These are phyloP conservation scores for Xylariaceae sp. DNA, from an alignment of 2,329 filamentous ascomycete genomes.

Conservation along the genomic window DNA sequence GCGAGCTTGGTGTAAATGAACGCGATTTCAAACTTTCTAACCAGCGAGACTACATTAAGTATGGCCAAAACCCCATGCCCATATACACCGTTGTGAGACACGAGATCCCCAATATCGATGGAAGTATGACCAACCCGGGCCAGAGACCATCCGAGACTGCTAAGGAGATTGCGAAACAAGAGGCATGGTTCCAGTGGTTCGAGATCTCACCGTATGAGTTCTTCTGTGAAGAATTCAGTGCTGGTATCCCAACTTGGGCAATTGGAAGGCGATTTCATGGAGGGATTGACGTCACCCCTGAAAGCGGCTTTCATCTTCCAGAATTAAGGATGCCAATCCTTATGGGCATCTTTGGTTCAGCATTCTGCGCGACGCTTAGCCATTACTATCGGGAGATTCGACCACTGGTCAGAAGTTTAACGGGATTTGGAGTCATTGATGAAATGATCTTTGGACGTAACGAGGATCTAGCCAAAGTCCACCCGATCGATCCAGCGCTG, in stretches of 20 bases:
- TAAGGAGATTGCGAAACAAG: slow-evolving; percentile 53
- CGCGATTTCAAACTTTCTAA: slow-evolving; percentile 87
- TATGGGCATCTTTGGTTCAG: slow-evolving; percentile 93
- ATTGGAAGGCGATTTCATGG: slow-evolving; percentile 77
- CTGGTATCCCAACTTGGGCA: slow-evolving; percentile 93
- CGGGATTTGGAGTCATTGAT: slow-evolving; percentile 74
- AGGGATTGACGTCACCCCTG: slow-evolving; percentile 62
- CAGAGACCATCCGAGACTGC: slow-evolving; percentile 41
- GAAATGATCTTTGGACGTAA: slow-evolving; percentile 77
- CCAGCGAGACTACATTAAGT: slow-evolving; percentile 70
- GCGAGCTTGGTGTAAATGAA: slow-evolving; percentile 72
- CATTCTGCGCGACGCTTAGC: slow-evolving; percentile 90
- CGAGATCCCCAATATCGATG: slow-evolving; percentile 72
- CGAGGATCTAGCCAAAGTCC: slow-evolving; percentile 82
- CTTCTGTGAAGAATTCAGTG: slow-evolving; percentile 87
- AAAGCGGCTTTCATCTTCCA: slow-evolving; percentile 67
- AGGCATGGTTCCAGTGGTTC: slow-evolving; percentile 97
- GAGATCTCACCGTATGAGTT: slow-evolving; percentile 94
- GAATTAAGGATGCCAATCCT: slow-evolving; percentile 80
- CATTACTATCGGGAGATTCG: slow-evolving; percentile 94
- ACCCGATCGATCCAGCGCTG: slow-evolving; percentile 86
- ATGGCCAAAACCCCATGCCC: slow-evolving; percentile 79
- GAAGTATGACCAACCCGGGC: slow-evolving; percentile 34
- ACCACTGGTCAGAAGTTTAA: slow-evolving; percentile 71
- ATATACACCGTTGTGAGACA: slow-evolving; percentile 96